Base-by-base conservation (phyloP, 2,329 filamentous ascomycete genomes). In the Aureobasidium sp. region DNA sequence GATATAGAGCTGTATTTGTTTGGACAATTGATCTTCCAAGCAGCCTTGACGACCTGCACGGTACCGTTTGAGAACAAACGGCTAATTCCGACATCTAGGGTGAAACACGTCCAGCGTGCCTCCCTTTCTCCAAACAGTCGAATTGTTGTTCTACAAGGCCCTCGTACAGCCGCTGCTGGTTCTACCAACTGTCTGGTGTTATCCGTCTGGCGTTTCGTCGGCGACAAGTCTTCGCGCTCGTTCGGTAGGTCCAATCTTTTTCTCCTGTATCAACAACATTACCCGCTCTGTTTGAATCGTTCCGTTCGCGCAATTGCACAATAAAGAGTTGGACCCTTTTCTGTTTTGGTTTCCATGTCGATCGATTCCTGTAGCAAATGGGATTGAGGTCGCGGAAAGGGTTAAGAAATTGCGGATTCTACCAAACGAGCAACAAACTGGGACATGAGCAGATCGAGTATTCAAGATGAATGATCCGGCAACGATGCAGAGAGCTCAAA, bases 91-190 rank as follows among this genome's bases (percentile, higher is more conserved):
- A 9, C 42, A 11, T 29, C n/a, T 20, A 57, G 55, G 20, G 31
- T 48, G 55, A 39, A 48, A 58, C 41, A 5, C 55, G 11, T 58
- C 34, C 55, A 48, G 55, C 42, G 42, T 34, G 45, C 42, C 29
- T 48, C 42, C 55, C 55, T 58, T 58, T 44, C 34, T 48, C 34
- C 55, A 58, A 58, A 58, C 55, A 58, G 55, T 48, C 55, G 20
- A 48, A 48, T 58, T 39, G 55, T 58, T 58, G 55, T 58, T 58
- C 55, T 48, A 58, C 55, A 58, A 58, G 31, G 55, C 42, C 42
- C 29, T 48, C 42, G 55, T 44, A 48, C 55, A 58, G 42, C 41
- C 31, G 29, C 42, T 15, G 39, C 42, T 20, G 31, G 17, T 47
- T n/a, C 31, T 39, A 44, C 8, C 31, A 29, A 31, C 48, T 31